Evolutionary conservation across 2,329 filamentous ascomycete species (phyloP).

Genomic region (Trichoderma pleuroti): DNA sequence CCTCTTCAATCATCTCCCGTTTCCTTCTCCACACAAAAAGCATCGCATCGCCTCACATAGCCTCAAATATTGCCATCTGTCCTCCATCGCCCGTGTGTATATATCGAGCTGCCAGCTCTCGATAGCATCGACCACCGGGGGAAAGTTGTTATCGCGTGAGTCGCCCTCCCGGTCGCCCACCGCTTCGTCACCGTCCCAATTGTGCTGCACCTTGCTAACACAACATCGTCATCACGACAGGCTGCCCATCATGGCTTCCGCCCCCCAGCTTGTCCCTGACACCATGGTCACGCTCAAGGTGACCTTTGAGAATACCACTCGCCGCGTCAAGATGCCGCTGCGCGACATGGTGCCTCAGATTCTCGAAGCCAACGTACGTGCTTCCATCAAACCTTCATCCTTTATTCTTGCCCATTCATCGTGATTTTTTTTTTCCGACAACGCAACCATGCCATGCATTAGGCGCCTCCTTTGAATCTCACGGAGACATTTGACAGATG

Average conservation of each 20-base stretch:
- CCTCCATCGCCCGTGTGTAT: neutral
- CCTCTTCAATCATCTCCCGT: slow-evolving; percentile 16
- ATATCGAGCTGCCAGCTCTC: slow-evolving; percentile 6
- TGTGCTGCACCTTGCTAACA: neutral
- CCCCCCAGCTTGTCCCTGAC: slow-evolving; percentile 25
- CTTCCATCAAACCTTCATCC: slow-evolving; percentile 12
- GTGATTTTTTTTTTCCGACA: no score
- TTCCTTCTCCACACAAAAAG: slow-evolving; percentile 4
- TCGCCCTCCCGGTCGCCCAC: slow-evolving; percentile 5
- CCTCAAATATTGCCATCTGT: slow-evolving; percentile 9
- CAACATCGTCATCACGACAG: neutral
- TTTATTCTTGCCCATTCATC: neutral
- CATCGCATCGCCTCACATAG: neutral
- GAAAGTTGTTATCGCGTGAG: slow-evolving; percentile 17
- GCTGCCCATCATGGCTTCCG: slow-evolving; percentile 17
- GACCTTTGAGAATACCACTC: slow-evolving; percentile 68
- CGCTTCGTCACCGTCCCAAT: slow-evolving; percentile 5
- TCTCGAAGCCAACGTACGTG: slow-evolving; percentile 80
- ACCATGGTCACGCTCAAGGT: slow-evolving; percentile 76
- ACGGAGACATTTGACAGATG: neutral
- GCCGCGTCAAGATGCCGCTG: slow-evolving; percentile 85
- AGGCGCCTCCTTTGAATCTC: neutral
- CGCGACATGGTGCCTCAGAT: slow-evolving; percentile 72
- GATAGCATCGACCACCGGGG: neutral
- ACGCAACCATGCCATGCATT: neutral